Percentiles rank a stretch among this genome's conserved stretches.
These are phyloP conservation scores for Lactarius vividus DNA, from an alignment of 768 basidiomycete genomes.

Conservation along the genomic window DNA sequence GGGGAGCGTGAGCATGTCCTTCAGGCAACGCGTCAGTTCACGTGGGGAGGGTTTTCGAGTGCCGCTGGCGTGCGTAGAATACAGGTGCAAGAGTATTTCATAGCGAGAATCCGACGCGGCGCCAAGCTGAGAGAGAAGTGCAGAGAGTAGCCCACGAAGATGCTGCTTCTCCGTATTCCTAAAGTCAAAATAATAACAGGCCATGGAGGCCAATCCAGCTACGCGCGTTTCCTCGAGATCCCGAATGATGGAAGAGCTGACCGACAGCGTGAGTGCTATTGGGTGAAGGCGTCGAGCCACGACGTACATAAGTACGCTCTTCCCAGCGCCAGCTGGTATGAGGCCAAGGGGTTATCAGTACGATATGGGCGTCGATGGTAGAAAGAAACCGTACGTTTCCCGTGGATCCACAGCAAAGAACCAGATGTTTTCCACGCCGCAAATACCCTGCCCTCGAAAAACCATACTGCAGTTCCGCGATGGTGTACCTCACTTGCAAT, in stretches of 20 bases:
- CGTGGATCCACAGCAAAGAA: constrained; percentile 16
- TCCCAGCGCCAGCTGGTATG: constrained; percentile 11
- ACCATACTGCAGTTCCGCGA: constrained; percentile 5
- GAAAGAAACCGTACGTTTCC: constrained; percentile 8
- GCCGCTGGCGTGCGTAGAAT: neutral
- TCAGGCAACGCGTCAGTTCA: neutral
- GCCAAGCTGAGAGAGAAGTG: neutral
- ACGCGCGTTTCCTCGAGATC: neutral
- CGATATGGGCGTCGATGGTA: too few relatives aligned
- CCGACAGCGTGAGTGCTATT: neutral
- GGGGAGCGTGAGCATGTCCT: neutral
- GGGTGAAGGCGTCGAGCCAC: neutral
- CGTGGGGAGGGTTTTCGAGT: too few relatives aligned
- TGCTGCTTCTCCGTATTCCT: neutral
- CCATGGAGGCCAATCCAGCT: neutral
- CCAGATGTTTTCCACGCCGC: constrained; percentile 1
- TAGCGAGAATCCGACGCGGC: neutral
- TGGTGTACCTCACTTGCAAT: neutral
- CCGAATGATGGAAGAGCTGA: neutral
- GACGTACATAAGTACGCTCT: constrained; percentile 3
- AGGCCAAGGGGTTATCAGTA: neutral
- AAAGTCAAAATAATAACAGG: too few relatives aligned
- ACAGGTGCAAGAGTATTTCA: neutral
- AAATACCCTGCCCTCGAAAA: neutral
- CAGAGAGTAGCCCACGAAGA: neutral